These are phyloP conservation scores for Claviceps pazoutovae DNA, from an alignment of 2,329 filamentous ascomycete genomes.

Conservation along the genomic window DNA sequence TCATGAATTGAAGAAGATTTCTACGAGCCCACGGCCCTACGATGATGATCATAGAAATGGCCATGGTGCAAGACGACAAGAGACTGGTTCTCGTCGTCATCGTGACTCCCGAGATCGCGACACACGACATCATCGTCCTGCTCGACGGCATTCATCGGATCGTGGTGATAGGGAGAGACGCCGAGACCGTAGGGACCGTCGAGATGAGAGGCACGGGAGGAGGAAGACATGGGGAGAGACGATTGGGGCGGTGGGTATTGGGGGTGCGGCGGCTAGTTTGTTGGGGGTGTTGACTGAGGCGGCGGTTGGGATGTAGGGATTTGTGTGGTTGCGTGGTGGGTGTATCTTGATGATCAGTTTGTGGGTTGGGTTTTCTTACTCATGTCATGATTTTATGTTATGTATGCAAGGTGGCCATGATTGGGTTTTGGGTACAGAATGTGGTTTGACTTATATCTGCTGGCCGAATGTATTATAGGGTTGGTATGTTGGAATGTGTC, in stretches of 20 bases:
- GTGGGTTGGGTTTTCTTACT: too few relatives aligned
- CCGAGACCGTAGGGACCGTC: slow-evolving; percentile 22
- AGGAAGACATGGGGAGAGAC: slow-evolving; percentile 39
- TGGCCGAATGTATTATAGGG: too few relatives aligned
- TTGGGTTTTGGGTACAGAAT: too few relatives aligned
- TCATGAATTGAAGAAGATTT: slow-evolving; percentile 24
- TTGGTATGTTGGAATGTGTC: too few relatives aligned
- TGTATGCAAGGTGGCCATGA: too few relatives aligned
- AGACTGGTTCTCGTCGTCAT: slow-evolving; percentile 8
- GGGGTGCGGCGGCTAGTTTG: slow-evolving; percentile 45
- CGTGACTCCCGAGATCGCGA: slow-evolving; percentile 14
- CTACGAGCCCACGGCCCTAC: slow-evolving; percentile 14
- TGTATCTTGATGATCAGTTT: too few relatives aligned
- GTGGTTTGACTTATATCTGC: too few relatives aligned
- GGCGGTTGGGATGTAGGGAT: slow-evolving; percentile 20
- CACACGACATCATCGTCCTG: slow-evolving; percentile 15
- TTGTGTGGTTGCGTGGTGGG: not conserved
- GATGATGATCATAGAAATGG: slow-evolving; percentile 19
- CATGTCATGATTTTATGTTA: too few relatives aligned
- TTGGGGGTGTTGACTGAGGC: slow-evolving; percentile 45
- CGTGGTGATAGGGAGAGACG: slow-evolving; percentile 25
- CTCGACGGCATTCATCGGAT: slow-evolving; percentile 23
- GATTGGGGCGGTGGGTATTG: slow-evolving; percentile 43
- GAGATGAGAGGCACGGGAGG: slow-evolving; percentile 23
- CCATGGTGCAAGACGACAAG: slow-evolving; percentile 13